phyloP scores from a whole-genome alignment of 2,329 filamentous ascomycete genomes.

The Nigrospora sphaerica region DNA sequence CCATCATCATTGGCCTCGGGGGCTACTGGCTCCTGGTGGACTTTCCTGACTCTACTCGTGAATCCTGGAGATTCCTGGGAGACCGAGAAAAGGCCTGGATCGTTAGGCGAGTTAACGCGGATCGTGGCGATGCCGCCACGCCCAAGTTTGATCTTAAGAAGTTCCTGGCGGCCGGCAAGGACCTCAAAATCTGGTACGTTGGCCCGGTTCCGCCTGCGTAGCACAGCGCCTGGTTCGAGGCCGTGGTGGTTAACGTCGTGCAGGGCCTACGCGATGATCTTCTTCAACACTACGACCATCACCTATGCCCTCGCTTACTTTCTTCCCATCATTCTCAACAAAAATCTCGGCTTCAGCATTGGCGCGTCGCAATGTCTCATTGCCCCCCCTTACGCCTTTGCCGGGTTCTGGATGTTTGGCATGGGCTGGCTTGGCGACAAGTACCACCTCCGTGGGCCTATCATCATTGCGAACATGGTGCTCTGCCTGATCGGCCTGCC shows the following conservation, averaged over 20 bases:
- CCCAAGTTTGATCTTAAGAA: conserved; percentile 34
- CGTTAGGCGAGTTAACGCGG: conserved; percentile 31
- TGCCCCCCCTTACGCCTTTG: conserved; percentile 62
- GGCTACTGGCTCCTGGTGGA: conserved; percentile 39
- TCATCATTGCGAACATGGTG: conserved; percentile 59
- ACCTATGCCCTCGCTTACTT: conserved; percentile 75
- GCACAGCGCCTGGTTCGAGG: too few relatives aligned
- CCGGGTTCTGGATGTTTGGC: conserved; percentile 53
- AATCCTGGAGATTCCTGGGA: conserved; percentile 31
- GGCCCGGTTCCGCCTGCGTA: not conserved
- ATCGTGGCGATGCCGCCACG: conserved; percentile 38
- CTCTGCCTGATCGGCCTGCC: conserved; percentile 62
- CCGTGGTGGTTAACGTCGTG: too few relatives aligned
- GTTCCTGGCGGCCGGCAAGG: conserved; percentile 24
- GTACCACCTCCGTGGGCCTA: conserved; percentile 57
- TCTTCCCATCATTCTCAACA: conserved; percentile 64
- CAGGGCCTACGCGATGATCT: conserved; percentile 55
- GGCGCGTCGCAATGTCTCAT: conserved; percentile 62
- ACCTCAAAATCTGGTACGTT: conserved; percentile 7
- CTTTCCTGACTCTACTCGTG: conserved; percentile 37
- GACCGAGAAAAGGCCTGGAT: conserved; percentile 28
- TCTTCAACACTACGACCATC: conserved; percentile 62
- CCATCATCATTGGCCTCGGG: conserved; percentile 33
- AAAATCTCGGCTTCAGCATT: conserved; percentile 56
- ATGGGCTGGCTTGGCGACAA: conserved; percentile 60